Evolutionary conservation across 108 stramenopile genomes (phyloP), one percentile per base, ranked within the genome.

Genomic region (Skeletonema tropicum): DNA sequence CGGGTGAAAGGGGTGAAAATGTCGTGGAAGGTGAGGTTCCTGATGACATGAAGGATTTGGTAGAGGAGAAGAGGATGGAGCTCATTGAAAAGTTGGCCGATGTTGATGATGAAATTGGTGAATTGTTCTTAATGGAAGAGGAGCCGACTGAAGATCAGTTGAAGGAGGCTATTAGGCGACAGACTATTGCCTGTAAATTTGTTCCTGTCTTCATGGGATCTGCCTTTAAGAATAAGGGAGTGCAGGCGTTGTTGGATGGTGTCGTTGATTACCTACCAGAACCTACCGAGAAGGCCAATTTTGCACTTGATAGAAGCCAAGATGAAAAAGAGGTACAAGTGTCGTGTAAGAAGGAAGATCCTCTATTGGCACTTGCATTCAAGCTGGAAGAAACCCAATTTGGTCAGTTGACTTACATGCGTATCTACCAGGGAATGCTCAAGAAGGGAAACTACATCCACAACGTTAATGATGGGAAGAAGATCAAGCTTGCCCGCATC

Each of bases 141-240:
- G 88, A 80, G 36, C 95, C 97, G 2, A 87, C 86, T n/a, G 76
- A 42, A 2, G 93, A 96, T 38, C 83, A 88, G 21, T 68, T 99
- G 59, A 92, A 91, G 76, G 95, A 83, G 8, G 96, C 93, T 21
- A 97, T 99, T 75, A 90, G 98, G 1, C 78, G 95, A 17, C 86
- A 86, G 63, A 97, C 96, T 30, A 86, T 99, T 26, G 84, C 89
- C 3, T 96, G 92, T 60, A 85, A 87, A 13, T 98, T 99, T 76
- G 98, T 99, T 15, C 98, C 99, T 4, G 98, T 99, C 12, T 98
- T 99, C 71, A 98, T 99, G 98, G 99, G 98, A 21, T 95, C 94
- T 52, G 98, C 99, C 3, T 99, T 95, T 83, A 99, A 99, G 91
- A 99, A 99, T 85, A 98, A 97, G 74, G 98, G 98, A 55, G 98